A percentile compares a stretch with the other conserved stretches of the same genome.
These are phyloP conservation scores for Cryphonectria naterciae DNA, from an alignment of 2,329 filamentous ascomycete species.

Conservation along the genomic window DNA sequence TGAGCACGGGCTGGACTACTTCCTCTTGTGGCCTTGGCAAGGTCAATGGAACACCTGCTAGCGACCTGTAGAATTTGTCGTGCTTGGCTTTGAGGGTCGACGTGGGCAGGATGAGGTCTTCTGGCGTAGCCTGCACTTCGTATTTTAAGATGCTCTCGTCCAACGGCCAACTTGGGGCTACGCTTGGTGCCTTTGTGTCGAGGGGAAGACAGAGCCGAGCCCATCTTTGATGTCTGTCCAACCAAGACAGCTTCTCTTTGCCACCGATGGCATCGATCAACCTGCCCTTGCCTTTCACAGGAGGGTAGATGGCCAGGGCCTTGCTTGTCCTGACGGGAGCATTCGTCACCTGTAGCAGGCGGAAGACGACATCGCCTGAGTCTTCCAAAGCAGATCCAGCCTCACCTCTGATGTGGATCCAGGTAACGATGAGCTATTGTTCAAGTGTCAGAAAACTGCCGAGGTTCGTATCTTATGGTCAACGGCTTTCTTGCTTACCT, in stretches of 20 bases:
- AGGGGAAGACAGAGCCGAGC: slow-evolving; percentile 34
- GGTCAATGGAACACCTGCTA: slow-evolving; percentile 13
- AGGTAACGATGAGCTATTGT: slow-evolving; percentile 43
- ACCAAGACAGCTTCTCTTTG: slow-evolving; percentile 43
- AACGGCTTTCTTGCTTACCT: slow-evolving; percentile 24
- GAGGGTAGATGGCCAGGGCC: slow-evolving; percentile 31
- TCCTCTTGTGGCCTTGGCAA: slow-evolving; percentile 9
- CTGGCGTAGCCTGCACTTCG: slow-evolving; percentile 15
- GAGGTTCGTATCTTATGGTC: too few species aligned
- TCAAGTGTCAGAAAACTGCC: slow-evolving; percentile 17
- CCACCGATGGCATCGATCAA: slow-evolving; percentile 38
- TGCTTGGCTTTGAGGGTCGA: slow-evolving; percentile 13
- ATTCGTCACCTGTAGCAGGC: slow-evolving; percentile 47
- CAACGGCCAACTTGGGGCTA: slow-evolving; percentile 8
- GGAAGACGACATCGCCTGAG: slow-evolving; percentile 48
- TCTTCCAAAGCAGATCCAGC: slow-evolving; percentile 41
- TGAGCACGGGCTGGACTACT: neutral
- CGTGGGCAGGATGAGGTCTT: slow-evolving; percentile 21
- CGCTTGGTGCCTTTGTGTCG: neutral
- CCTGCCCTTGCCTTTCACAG: slow-evolving; percentile 32
- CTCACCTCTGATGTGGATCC: slow-evolving; percentile 42
- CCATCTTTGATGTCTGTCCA: slow-evolving; percentile 41
- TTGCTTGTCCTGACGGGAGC: slow-evolving; percentile 32
- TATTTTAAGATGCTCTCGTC: slow-evolving; percentile 19
- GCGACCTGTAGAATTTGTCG: slow-evolving; percentile 1